These are phyloP conservation scores for Salvia miltiorrhiza DNA, from an alignment of 257 asterid genomes.

Conservation along the genomic window DNA sequence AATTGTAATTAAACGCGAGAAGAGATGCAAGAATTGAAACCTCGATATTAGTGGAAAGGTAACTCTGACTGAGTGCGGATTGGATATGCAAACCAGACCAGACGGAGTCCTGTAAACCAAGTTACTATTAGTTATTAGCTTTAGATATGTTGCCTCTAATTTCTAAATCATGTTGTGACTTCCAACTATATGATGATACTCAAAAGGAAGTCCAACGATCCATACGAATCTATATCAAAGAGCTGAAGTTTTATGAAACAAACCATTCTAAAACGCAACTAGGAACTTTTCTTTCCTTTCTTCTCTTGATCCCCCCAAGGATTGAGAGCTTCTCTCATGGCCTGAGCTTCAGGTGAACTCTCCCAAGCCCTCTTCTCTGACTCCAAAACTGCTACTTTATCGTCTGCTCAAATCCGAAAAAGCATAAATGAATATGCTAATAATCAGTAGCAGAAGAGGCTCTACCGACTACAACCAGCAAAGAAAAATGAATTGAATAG, in stretches of 20 bases:
- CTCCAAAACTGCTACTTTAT: slow-evolving; percentile 81
- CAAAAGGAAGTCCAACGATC: neutral
- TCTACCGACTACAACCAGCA: neutral
- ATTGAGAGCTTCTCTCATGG: no score
- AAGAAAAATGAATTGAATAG: neutral
- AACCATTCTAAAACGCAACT: no score
- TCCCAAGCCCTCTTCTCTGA: slow-evolving; percentile 88
- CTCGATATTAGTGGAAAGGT: no score
- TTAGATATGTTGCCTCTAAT: neutral
- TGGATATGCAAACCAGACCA: neutral
- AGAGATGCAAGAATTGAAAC: no score
- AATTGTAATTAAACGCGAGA: no score
- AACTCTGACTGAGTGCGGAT: neutral
- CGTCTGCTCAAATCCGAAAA: slow-evolving; percentile 51
- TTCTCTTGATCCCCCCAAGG: no score
- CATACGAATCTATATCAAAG: neutral
- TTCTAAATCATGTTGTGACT: neutral
- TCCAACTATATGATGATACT: neutral
- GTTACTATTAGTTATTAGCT: neutral
- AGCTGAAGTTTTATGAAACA: neutral
- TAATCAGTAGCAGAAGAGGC: no score
- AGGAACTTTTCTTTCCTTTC: no score
- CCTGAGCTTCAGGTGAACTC: no score
- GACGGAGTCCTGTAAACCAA: neutral
- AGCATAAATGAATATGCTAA: slow-evolving; percentile 2